Evolutionary conservation across 306 rosid species (phyloP), one percentile per base, ranked within the genome.

Genomic region (Rosa persica): DNA sequence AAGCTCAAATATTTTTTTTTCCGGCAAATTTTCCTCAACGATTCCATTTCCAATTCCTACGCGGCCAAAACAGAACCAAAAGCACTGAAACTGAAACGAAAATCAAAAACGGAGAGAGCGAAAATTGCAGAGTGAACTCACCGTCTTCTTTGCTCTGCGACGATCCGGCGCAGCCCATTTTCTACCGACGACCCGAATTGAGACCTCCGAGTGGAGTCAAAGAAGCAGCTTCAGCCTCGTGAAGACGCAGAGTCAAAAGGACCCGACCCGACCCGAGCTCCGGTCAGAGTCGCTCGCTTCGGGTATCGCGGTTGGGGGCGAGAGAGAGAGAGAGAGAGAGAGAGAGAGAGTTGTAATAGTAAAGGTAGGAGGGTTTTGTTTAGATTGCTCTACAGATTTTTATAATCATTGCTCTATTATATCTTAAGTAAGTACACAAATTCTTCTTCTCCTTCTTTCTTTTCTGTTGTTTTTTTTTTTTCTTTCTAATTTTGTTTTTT

Each of bases 131-230:
- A 66, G 70, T 46, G 72, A 77, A 44, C 90, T 86, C 74, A 94
- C 98, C 98, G 73, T 94, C 93, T 77, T 85, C 82, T 77, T 86
- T 90, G 87, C 93, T 65, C 79, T 92, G 93, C 25, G 97, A 89
- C 71, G 98, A 94, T 88, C 93, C 95, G 67, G 86, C 91, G 76
- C 98, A 94, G 73, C 98, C 98, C 98, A 94, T 94, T 86, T 67
- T 65, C 13, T 8, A 42, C 64, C 70, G 75, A n/a, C 27, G 16
- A 49, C 17, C 40, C 70, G 40, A 19, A 11, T 30, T 16, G 30
- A 38, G 12, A 71, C 54, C 73, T 73, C 51, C 44, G 27, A 20
- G 70, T 13, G 13, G n/a, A 76, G 73, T 3, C 44, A 27, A 66
- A 43, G 58, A 44, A 17, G 12, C 44, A 78, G 77, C 52, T 74